These are phyloP conservation scores for Aspergillus proliferans DNA, from an alignment of 2,329 filamentous ascomycete genomes.

Conservation along the genomic window DNA sequence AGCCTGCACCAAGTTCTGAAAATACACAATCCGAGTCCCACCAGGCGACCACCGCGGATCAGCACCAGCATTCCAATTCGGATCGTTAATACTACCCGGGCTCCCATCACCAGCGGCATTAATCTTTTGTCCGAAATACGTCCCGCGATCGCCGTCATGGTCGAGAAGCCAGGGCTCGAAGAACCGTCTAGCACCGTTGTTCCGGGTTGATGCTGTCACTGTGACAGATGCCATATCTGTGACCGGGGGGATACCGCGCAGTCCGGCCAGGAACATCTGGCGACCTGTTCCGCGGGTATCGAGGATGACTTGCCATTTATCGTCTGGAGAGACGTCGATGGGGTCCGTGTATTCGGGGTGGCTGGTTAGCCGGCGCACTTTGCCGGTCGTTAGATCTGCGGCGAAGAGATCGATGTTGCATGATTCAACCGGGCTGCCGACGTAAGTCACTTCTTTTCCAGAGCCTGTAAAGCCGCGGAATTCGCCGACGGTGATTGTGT, in stretches of 20 bases:
- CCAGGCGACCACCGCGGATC: slow-evolving; percentile 35
- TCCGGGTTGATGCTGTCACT: slow-evolving; percentile 37
- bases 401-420: slow-evolving; percentile 44
- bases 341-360: slow-evolving; percentile 44
- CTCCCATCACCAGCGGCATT: slow-evolving; percentile 34
- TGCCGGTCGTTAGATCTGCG: slow-evolving; percentile 35
- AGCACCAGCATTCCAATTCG: slow-evolving; percentile 45
- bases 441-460: slow-evolving; percentile 38
- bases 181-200: slow-evolving; percentile 43
- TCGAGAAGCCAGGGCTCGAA: slow-evolving; percentile 44
- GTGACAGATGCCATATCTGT: slow-evolving; percentile 31
- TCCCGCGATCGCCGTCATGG: slow-evolving; percentile 39
- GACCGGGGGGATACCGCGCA: slow-evolving; percentile 41
- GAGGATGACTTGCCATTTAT: slow-evolving; percentile 40
- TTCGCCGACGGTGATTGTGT: slow-evolving; percentile 37
- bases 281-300: slow-evolving; percentile 40
- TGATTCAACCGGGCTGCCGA: slow-evolving; percentile 37
- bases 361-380: slow-evolving; percentile 37
- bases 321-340: slow-evolving; percentile 38
- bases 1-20: slow-evolving; percentile 31
- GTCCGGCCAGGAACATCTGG: slow-evolving; percentile 36
- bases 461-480: slow-evolving; percentile 41
- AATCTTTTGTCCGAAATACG: slow-evolving; percentile 41
- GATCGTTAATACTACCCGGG: slow-evolving; percentile 37
- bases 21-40: slow-evolving; percentile 40